Evolutionary conservation across 306 rosid species (phyloP).

Genomic region (Fagus crenata): DNA sequence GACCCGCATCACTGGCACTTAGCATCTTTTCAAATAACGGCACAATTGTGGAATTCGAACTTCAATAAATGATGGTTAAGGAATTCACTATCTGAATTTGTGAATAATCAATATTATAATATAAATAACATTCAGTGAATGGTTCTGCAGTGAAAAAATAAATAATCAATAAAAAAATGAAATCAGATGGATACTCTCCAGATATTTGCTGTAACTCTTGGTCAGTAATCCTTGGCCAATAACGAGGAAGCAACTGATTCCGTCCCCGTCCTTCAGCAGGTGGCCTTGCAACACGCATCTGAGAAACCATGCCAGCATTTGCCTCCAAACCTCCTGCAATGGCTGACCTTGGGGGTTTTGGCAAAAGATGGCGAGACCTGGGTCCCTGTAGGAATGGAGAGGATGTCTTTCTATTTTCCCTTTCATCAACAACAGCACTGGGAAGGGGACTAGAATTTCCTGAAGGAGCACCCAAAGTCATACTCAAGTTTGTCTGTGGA

Average conservation of each 20-base stretch:
- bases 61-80: conserved; percentile 65
- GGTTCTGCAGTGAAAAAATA: conserved; percentile 8
- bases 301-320: conserved; percentile 64
- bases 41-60: conserved; percentile 90
- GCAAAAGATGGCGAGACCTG: conserved; percentile 80
- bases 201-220: conserved; percentile 96
- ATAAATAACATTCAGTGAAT: conserved; percentile 16
- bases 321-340: conserved; percentile 59
- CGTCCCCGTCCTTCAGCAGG: conserved; percentile 98
- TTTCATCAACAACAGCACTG: conserved; percentile 53
- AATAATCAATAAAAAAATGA: conserved; percentile 21
- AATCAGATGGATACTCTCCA: conserved; percentile 81
- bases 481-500: conserved; percentile 72
- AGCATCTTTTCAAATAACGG: conserved; percentile 98
- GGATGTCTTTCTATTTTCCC: conserved; percentile 59
- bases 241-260: conserved; percentile 98
- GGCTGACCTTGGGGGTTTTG: conserved; percentile 79
- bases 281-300: conserved; percentile 95
- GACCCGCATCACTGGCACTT: conserved; percentile 99
- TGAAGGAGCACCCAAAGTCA: conserved; percentile 62
- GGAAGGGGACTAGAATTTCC: conserved; percentile 53
- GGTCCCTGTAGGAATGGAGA: conserved; percentile 57
- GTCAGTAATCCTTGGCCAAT: conserved; percentile 98
- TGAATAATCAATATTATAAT: conserved; percentile 20
- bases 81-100: conserved; percentile 26